Conservation (phyloP, 495 filamentous ascomycete species). For the Neurospora pannonica region DNA sequence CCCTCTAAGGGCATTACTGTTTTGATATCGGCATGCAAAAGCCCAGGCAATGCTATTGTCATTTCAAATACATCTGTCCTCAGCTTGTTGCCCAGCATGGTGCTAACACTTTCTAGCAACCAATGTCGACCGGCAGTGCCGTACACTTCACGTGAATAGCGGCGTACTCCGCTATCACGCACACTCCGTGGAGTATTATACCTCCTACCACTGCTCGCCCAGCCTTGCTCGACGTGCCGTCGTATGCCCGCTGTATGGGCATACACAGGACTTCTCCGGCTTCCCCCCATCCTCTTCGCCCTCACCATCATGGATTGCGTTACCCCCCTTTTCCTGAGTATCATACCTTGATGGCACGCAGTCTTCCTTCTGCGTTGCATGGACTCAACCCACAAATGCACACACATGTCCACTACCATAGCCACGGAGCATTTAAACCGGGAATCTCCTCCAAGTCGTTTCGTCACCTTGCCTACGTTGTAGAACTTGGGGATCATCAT, state of each 20-base stretch:
- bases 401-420: background rate
- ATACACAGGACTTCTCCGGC: background rate
- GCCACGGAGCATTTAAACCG: background rate
- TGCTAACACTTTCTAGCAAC: background rate
- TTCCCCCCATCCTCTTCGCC: background rate
- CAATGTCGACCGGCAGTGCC: background rate
- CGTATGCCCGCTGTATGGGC: background rate
- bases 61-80: background rate
- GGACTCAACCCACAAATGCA: background rate
- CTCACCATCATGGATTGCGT: background rate
- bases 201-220: background rate
- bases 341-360: background rate
- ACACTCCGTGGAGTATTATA: background rate
- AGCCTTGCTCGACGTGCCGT: background rate
- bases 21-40: background rate
- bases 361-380: background rate
- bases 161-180: background rate
- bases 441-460: background rate
- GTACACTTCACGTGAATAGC: background rate
- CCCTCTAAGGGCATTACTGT: background rate
- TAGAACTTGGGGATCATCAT: background rate
- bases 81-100: background rate
- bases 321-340: background rate
- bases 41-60: background rate
- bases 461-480: background rate